Base-by-base conservation (phyloP, 805 yeast species). In the Ascoidea asiatica region DNA sequence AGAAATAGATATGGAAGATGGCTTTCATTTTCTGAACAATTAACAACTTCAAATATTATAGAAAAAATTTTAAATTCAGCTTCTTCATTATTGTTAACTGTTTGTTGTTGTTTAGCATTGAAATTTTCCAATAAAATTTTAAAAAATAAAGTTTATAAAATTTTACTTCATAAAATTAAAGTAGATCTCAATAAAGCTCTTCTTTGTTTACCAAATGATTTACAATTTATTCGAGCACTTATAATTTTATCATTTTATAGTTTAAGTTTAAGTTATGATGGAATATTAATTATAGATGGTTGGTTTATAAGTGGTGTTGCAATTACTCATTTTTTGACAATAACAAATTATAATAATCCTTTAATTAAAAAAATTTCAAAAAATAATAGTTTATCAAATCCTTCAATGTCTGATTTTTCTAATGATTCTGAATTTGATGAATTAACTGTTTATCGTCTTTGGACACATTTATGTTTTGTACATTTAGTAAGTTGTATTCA, bases 1-100 rank as follows among this genome's bases (percentile, higher is more conserved):
- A 54, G 77, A 35, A 69, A 73, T 40, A 67, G 77, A 51, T 75
- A 73, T 50, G 80, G 80, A 1, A 59, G 79, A 38, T 76, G 81
- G 81, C 70, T 74, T 4, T 72, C 75, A 50, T 73, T 75, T 44
- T 79, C 79, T 0, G 67, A 66, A 36, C 57, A 59, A 33, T 54
- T 67, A 37, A 52, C 72, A 1, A 66, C 77, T 0, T 64, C 58
- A 8, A 59, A 58, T 21, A 55, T 76, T 13, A 46, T 43, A n/a
- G 66, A 61, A 37, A 23, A 7, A 6, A 23, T 23, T 23, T 23
- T 23, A 23, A 23, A 23, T 23, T 23, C 33, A 23, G 6, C 33
- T 6, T 70, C 75, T 3, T 70, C 80, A 0, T 56, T 75, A 18
- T 57, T 76, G 15, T 56, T 76, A 21, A 73, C 77, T 6, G 65